Conservation (phyloP, 495 filamentous ascomycete species). For the Mytilinidion resinicola region DNA sequence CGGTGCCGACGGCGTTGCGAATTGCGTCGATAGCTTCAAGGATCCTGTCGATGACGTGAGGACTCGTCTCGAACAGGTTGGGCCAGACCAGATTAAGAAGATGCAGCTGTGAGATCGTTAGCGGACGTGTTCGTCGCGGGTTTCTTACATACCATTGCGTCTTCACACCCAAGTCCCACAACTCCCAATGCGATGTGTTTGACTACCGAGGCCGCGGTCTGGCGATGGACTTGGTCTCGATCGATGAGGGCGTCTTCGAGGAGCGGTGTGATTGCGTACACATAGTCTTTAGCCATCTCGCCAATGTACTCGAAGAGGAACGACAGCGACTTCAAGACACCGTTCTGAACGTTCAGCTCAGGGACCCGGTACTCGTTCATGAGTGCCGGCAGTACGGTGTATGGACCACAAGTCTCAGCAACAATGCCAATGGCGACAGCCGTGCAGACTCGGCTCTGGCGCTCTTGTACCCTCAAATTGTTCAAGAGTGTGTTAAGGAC, state of each 20-base stretch:
- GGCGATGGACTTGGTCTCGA: slow-evolving; percentile 95
- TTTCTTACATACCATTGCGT: slow-evolving; percentile 60
- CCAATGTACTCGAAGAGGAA: slow-evolving; percentile 99
- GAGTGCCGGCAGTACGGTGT: slow-evolving; percentile 94
- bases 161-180: slow-evolving; percentile 94
- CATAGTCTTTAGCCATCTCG: slow-evolving; percentile 99
- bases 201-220: slow-evolving; percentile 92
- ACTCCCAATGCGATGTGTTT: slow-evolving; percentile 96
- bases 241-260: slow-evolving; percentile 97
- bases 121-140: too few species aligned
- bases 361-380: slow-evolving; percentile 99
- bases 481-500: slow-evolving; percentile 93
- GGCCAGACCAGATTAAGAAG: slow-evolving; percentile 92
- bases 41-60: slow-evolving; percentile 97
- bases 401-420: slow-evolving; percentile 99
- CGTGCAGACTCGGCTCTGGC: slow-evolving; percentile 96
- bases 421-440: slow-evolving; percentile 99
- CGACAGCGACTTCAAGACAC: slow-evolving; percentile 91
- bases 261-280: slow-evolving; percentile 95
- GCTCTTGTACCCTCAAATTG: slow-evolving; percentile 94
- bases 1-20: slow-evolving; percentile 85
- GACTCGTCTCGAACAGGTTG: slow-evolving; percentile 96
- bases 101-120: slow-evolving; percentile 49
- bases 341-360: slow-evolving; percentile 95
- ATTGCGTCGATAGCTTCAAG: slow-evolving; percentile 97